Evolutionary conservation across 306 rosid species (phyloP), one percentile per base, ranked within the genome.

Genomic region (Urtica urens): DNA sequence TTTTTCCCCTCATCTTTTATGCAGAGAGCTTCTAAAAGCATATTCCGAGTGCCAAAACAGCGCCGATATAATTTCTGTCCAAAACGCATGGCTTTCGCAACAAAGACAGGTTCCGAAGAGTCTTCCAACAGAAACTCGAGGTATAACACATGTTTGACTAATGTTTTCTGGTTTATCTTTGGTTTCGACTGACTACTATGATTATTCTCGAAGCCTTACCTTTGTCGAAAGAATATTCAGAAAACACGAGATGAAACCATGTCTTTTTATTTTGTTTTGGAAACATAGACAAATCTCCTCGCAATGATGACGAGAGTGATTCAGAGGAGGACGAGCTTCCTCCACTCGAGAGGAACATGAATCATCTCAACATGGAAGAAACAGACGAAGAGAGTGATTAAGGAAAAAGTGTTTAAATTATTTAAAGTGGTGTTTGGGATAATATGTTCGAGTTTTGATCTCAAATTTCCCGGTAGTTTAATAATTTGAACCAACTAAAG

Each of bases 311-410:
- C 11, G 70, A 62, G 55, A 56, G 64, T 4, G 84, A 77, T 47
- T 77, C 83, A n/a, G n/a, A n/a, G 3, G 90, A 83, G 7, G 94
- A 81, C 14, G 95, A 84, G 49, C 92, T 84, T 66, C 93, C 97
- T 4, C 95, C 97, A 18, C 80, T 84, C 20, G 97, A 84, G 71
- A 81, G 21, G 77, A 90, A 90, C 59, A 74, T 75, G 80, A 90
- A 90, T 65, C 97, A 74, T 70, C 70, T 79, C 78, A 68, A 20
- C 66, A 51, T 86, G 10, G 52, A 15, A 51, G 65, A 69, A 23
- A 74, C 76, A 46, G 86, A 81, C 29, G 68, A 68, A 49, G 68
- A 60, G 27, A 42, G 56, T 61, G 60, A 72, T 41, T 81, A 67
- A 60, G 60, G 28, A 28, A 43, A 12, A 13, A 12, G 1, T 40